Evolutionary conservation across 2,329 filamentous ascomycete species (phyloP), one percentile per base, ranked within the genome.

Genomic region (Cercospora sp.): DNA sequence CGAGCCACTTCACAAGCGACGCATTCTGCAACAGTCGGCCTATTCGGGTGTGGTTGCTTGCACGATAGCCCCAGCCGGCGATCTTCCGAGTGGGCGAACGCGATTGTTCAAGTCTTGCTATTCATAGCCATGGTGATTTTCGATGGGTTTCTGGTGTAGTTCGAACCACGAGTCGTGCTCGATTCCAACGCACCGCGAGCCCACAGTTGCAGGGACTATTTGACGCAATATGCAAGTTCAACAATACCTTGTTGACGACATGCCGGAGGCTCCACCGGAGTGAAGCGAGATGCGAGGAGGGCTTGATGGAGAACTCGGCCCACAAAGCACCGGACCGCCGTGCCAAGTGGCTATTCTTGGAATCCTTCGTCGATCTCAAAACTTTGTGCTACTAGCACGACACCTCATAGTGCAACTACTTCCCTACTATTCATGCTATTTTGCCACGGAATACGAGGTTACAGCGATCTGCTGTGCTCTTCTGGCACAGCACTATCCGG

Each of bases 331-430:
- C 48, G 48, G 48, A 53, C 48, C 48, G 48, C 48, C 48, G 48
- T 26, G 48, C 55, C 55, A 59, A n/a, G 55, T 48, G 10, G 16
- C 61, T 63, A 63, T 63, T 63, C 61, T 63, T 57, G 61, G 61
- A 63, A 33, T 55, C n/a, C 42, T 55, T 36, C 30, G 45, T 63
- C 61, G 61, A 63, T 63, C 61, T 18, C 61, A 28, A 42, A 30
- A 55, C 61, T 39, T 63, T 53, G 48, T 53, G 31, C 61, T 26
- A 28, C 23, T 31, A 12, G 48, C 16, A 63, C n/a, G 28, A 57
- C 33, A 63, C 61, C 61, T 63, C 30, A n/a, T 33, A 39, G 5
- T 55, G 61, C 61, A 39, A 63, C 28, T 33, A 36, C 45, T 55
- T 30, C 30, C 7, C 42, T 30, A 18, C 39, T 16, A 18, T 18